Base-by-base conservation (phyloP, 2,329 filamentous ascomycete species). In the Clarireedia hainanense region DNA sequence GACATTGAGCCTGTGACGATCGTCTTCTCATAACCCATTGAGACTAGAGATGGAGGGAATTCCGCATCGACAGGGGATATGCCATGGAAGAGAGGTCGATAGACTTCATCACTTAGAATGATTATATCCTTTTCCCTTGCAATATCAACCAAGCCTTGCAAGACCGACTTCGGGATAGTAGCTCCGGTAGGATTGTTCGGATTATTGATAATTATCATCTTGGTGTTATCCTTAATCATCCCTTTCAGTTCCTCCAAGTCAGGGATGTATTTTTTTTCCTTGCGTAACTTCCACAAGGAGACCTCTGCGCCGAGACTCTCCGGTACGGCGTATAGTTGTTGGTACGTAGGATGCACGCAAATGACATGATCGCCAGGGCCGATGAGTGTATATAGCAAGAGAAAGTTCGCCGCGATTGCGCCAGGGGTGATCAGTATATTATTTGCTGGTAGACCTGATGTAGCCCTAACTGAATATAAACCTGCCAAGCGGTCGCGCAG, bases 341-440 rank as follows among this genome's bases (percentile, higher is more conserved):
- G 88, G 65, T 94, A 95, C 0, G 89, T 92, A 12, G 91, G 90
- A 67, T 91, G 89, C 57, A 94, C 87, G 65, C 88, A 94, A 57
- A 95, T 80, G 47, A 92, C 86, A 75, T 95, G 90, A 67, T 95
- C 89, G 0, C 84, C 87, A 0, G 83, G 80, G 0, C 81, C 80
- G 2, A 94, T 68, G 6, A 94, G 75, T 1, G 85, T 76, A 69
- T 91, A 91, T 6, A 94, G 78, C 2, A 84, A 73, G n/a, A 94
- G 73, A 63, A 90, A 89, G 67, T 95, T 95, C n/a, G 89, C 90
- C 5, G 82, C 78, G 50, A 95, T 95, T 14, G 89, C 89, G 9
- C 91, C 91, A 30, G 86, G 81, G 0, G 88, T 89, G 57, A 92
- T 84, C 52, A 95, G 71, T 42, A 95, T 78, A 64, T 87, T 83